These are phyloP conservation scores for Marasmius tenuissimus DNA, from an alignment of 1,284 basidiomycete genomes.

Conservation along the genomic window DNA sequence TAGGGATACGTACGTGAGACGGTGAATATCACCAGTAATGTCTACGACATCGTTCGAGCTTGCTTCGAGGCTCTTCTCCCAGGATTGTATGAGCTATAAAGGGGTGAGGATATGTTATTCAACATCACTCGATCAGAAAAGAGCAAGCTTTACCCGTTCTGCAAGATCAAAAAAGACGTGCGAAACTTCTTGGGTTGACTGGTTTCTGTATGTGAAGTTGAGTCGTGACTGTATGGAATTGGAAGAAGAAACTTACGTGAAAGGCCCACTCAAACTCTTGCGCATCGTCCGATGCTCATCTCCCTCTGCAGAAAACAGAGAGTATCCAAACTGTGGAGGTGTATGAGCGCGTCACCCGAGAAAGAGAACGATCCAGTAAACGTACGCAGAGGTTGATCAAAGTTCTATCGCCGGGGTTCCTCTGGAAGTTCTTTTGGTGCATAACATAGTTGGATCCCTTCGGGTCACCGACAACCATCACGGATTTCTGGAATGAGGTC, in stretches of 20 bases:
- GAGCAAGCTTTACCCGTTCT: neutral
- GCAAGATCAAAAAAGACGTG: neutral
- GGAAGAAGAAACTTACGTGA: neutral
- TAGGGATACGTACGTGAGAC: neutral
- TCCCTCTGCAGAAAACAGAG: neutral
- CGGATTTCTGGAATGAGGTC: neutral
- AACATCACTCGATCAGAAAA: neutral
- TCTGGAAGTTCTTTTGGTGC: neutral
- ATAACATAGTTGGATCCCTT: neutral
- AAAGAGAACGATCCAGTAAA: neutral
- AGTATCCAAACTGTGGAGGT: neutral
- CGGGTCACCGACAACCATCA: neutral
- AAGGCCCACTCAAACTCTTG: neutral
- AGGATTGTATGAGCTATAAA: constrained; percentile 12
- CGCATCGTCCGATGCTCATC: neutral
- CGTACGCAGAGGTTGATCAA: neutral
- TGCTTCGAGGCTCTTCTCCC: neutral
- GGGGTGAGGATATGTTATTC: neutral
- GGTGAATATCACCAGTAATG: neutral
- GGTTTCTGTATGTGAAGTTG: neutral
- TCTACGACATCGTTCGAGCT: neutral
- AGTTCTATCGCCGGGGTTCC: neutral
- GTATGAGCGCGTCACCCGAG: neutral
- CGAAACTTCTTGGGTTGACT: neutral
- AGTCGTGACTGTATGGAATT: neutral